A percentile compares a stretch with the other conserved stretches of the same genome.
phyloP scores from a whole-genome alignment of 192 early-diverging fungal genomes.

The Phlyctochytrium bullatum region DNA sequence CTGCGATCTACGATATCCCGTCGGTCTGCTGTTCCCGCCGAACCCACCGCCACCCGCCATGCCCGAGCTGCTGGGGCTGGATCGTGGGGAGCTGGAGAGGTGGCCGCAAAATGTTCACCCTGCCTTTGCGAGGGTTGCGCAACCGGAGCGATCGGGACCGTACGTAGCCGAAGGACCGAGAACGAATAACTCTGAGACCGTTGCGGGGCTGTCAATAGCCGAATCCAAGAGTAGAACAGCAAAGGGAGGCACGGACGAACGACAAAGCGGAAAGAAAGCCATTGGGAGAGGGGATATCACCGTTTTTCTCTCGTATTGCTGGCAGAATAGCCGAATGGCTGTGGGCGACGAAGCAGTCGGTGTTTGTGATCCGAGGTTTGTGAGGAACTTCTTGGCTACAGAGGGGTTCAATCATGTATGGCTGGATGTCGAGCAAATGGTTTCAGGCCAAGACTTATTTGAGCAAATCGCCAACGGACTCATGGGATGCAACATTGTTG shows the following conservation, averaged over 20 bases:
- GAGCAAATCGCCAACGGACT: slow-evolving; percentile 27
- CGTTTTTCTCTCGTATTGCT: slow-evolving; percentile 22
- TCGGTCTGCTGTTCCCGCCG: neutral
- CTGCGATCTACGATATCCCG: neutral
- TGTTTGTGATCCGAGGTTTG: slow-evolving; percentile 12
- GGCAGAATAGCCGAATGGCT: slow-evolving; percentile 9
- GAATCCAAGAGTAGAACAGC: neutral
- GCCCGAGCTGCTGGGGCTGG: slow-evolving; percentile 14
- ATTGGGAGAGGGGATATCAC: neutral
- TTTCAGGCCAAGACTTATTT: slow-evolving; percentile 18
- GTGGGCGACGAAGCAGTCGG: slow-evolving; percentile 6
- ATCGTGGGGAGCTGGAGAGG: neutral
- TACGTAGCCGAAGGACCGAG: neutral
- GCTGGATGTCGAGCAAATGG: slow-evolving; percentile 18
- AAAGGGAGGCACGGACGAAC: neutral
- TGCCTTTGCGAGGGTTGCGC: slow-evolving; percentile 2
- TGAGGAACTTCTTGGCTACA: slow-evolving; percentile 1
- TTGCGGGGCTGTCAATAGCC: neutral
- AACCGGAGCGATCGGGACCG: neutral
- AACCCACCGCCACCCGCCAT: neutral
- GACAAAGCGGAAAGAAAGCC: neutral
- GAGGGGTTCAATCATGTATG: slow-evolving; percentile 20
- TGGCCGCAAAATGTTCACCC: neutral
- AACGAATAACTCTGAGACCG: neutral
- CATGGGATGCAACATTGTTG: slow-evolving; percentile 11